Evolutionary conservation across 177 flowering plant genomes (phyloP).

Genomic region (Tripterygium wilfordii): DNA sequence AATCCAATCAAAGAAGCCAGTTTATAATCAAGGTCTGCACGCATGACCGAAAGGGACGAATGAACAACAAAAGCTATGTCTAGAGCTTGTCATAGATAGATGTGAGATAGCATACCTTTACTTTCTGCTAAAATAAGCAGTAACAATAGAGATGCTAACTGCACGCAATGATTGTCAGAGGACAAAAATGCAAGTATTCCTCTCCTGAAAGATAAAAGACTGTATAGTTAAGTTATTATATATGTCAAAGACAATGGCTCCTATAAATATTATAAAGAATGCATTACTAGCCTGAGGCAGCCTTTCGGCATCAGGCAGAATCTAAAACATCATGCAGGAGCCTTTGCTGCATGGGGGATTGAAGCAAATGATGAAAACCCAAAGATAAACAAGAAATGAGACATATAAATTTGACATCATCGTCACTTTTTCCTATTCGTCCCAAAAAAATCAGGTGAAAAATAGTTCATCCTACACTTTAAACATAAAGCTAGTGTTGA

Average conservation of each 20-base stretch:
- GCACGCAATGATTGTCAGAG: slow-evolving; percentile 32
- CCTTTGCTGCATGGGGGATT: no score
- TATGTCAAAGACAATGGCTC: not conserved
- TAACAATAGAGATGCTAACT: slow-evolving; percentile 40
- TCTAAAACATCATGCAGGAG: no score
- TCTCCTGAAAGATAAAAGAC: slow-evolving; percentile 20
- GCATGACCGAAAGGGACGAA: not conserved
- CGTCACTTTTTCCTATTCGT: no score
- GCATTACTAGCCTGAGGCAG: not conserved
- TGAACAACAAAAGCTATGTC: not conserved
- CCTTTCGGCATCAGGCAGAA: no score
- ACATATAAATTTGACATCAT: no score
- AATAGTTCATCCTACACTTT: no score
- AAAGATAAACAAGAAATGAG: no score
- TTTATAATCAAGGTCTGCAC: slow-evolving; percentile 35
- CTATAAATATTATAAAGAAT: not conserved
- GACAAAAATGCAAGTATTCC: slow-evolving; percentile 31
- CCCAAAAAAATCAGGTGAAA: no score
- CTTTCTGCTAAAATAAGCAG: slow-evolving; percentile 44
- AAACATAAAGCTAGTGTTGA: no score
- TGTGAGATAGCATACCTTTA: slow-evolving; percentile 34
- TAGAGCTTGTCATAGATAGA: not conserved
- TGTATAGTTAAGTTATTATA: not conserved
- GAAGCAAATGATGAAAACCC: no score
- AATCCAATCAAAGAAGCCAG: slow-evolving; percentile 27